Evolutionary conservation across 495 filamentous ascomycete species (phyloP).

Genomic region (Cercophora scortea): DNA sequence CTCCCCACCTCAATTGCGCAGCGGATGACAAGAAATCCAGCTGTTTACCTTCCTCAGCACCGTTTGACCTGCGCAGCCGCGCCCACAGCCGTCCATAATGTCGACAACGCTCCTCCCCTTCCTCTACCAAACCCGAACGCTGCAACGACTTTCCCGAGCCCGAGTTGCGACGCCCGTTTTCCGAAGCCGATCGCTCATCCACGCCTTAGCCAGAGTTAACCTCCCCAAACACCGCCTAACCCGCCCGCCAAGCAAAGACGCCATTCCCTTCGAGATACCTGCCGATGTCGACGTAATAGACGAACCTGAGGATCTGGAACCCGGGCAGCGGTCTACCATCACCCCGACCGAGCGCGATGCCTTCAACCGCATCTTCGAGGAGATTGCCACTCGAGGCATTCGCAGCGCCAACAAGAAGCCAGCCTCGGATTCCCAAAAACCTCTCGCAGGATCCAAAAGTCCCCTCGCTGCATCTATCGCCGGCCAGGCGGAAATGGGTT

Average conservation of each 20-base stretch:
- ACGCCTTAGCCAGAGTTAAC: not conserved
- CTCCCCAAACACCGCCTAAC: not conserved
- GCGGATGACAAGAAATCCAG: no score
- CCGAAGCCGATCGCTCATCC: constrained; percentile 6
- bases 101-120: constrained; percentile 47
- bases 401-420: not conserved
- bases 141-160: constrained; percentile 28
- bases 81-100: constrained; percentile 3
- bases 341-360: constrained; percentile 45
- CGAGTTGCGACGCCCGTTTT: constrained; percentile 9
- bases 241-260: constrained; percentile 8
- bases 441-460: not conserved
- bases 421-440: not conserved
- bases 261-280: constrained; percentile 32
- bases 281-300: constrained; percentile 10
- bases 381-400: constrained; percentile 31
- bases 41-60: no score
- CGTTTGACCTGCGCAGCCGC: no score
- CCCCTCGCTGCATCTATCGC: not conserved
- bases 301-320: constrained; percentile 4
- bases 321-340: constrained; percentile 38
- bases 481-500: no score
- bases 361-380: constrained; percentile 53
- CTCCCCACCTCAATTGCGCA: no score
- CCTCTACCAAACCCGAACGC: constrained; percentile 63